Evolutionary conservation across 2,329 filamentous ascomycete genomes (phyloP).

Genomic region (Pyrenochaeta sp.): DNA sequence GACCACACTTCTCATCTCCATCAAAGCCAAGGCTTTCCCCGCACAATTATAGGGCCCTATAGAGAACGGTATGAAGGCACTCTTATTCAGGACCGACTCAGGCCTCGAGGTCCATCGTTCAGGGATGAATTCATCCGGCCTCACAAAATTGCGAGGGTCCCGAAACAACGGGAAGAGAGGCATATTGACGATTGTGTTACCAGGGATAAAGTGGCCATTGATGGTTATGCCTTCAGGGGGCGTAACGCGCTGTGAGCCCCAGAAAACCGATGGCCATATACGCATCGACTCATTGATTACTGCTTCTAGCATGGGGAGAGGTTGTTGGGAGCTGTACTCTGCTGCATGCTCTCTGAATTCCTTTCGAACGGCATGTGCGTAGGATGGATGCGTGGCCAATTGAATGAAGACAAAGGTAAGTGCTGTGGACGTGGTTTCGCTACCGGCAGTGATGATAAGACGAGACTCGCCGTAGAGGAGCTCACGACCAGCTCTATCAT

Average conservation of each 20-base stretch:
- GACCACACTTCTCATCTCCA: conserved; percentile 68
- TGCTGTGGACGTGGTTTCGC: conserved; percentile 60
- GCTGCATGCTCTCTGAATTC: conserved; percentile 21
- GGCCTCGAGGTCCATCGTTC: conserved; percentile 30
- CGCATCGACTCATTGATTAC: conserved; percentile 38
- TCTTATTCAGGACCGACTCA: conserved; percentile 24
- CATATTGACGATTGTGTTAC: conserved; percentile 34
- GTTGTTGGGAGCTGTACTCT: conserved; percentile 14
- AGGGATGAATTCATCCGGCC: conserved; percentile 33
- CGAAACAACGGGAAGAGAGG: conserved; percentile 25
- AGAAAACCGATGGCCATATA: conserved; percentile 35
- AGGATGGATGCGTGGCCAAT: conserved; percentile 27
- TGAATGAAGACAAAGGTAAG: conserved; percentile 59
- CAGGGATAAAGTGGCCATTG: conserved; percentile 32
- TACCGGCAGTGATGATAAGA: conserved; percentile 41
- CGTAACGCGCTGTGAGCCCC: conserved; percentile 35
- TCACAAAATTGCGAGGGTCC: conserved; percentile 27
- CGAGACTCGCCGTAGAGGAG: conserved; percentile 40
- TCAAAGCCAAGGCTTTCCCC: conserved; percentile 69
- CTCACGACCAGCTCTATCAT: conserved; percentile 16
- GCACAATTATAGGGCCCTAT: conserved; percentile 73
- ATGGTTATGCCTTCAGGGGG: conserved; percentile 36
- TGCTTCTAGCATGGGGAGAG: conserved; percentile 26
- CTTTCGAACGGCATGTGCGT: conserved; percentile 24
- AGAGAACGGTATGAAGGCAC: conserved; percentile 75